Evolutionary conservation across 371 early-diverging fungal genomes (phyloP).

Genomic region (Batkoa obscura): DNA sequence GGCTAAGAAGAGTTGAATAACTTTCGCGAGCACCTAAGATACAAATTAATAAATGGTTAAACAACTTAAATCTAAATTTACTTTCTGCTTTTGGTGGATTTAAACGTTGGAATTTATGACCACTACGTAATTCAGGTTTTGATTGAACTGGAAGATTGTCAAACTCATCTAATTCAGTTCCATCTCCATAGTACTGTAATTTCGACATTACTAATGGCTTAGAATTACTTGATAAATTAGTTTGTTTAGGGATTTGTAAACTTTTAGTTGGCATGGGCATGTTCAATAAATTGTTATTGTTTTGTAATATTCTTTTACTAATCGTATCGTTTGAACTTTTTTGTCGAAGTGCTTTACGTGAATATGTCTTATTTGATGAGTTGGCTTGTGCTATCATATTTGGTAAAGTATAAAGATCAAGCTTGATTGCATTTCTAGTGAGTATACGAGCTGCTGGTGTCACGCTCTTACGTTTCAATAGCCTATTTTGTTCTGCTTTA

Average conservation of each 20-base stretch:
- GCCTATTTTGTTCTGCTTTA: background rate
- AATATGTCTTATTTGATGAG: background rate
- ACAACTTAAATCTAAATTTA: background rate
- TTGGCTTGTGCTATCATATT: background rate
- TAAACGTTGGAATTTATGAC: background rate
- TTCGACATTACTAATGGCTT: background rate
- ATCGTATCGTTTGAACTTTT: background rate
- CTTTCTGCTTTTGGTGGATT: background rate
- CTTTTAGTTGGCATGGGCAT: too few species aligned
- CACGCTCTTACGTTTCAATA: background rate
- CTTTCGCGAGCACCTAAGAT: background rate
- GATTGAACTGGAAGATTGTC: conserved; percentile 3
- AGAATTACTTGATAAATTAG: background rate
- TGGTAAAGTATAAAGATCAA: conserved; percentile 1
- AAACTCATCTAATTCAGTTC: conserved; percentile 3
- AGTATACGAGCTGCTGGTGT: background rate
- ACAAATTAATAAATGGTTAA: background rate
- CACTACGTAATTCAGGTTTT: background rate
- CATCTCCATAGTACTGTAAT: background rate
- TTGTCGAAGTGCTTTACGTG: background rate
- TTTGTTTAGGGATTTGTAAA: background rate
- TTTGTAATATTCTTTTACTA: background rate
- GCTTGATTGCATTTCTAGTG: background rate
- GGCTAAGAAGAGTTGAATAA: background rate
- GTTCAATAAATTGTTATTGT: background rate